Percentiles rank a stretch among this genome's conserved stretches.
phyloP scores from a whole-genome alignment of 179 eudicot genomes.

The Silene noctiflora region DNA sequence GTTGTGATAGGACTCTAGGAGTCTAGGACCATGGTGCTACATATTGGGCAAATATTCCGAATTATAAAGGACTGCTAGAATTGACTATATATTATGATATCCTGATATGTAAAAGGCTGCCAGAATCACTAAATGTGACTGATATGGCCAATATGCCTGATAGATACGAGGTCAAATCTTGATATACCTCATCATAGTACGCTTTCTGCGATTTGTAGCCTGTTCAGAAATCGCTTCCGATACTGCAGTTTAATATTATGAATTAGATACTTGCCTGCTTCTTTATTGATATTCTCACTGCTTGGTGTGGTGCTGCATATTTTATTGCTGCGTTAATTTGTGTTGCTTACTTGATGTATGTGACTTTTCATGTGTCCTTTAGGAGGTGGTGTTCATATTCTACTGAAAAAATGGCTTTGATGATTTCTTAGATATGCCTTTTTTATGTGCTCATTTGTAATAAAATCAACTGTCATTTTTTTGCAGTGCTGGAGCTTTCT shows the following conservation, averaged over 20 bases:
- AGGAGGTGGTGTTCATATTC: background rate
- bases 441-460: background rate
- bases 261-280: background rate
- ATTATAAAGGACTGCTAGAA: background rate
- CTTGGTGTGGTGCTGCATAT: background rate
- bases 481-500: conserved; percentile 93
- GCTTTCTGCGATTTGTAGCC: background rate
- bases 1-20: background rate
- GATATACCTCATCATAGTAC: background rate
- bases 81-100: background rate
- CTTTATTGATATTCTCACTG: background rate
- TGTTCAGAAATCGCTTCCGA: background rate
- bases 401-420: background rate
- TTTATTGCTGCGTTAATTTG: background rate
- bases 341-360: background rate
- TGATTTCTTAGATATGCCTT: background rate
- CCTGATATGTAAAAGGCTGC: background rate
- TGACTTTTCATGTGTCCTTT: background rate
- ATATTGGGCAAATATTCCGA: background rate
- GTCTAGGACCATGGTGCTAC: background rate
- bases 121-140: background rate
- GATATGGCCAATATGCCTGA: background rate
- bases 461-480: background rate
- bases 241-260: background rate
- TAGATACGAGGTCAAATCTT: background rate